Base-by-base conservation (phyloP, 148 eudicot species). In the Amaranthus cruentus region DNA sequence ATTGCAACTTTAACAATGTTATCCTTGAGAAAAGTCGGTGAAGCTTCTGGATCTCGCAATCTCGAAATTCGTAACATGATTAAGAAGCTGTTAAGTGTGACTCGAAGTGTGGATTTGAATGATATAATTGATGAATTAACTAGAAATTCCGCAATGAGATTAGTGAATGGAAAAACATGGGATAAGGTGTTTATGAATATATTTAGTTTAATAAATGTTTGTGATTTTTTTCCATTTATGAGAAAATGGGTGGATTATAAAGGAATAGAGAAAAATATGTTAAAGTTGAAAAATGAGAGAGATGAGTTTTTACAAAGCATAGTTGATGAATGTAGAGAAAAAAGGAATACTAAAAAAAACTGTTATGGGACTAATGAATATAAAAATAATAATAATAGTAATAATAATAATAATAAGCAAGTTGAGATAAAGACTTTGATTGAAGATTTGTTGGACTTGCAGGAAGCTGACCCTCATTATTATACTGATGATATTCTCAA, bases 161-260 rank as follows among this genome's bases (percentile, higher is more conserved):
- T 74, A 52, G 62, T 80, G 38, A 73, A 75, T 46, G 90, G 90
- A 11, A 77, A 81, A 56, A 6, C 65, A 5, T 84, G 78, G 75
- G 75, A 57, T 49, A 71, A 21, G 3, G 53, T 72, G 14, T 18
- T 65, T 13, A 6, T 62, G 9, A 21, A 13, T 2, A 5, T 68
- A 38, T 2, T 72, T 0, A 10, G 5, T 3, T 2, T 78, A 4
- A 59, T 76, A 38, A 83, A 76, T 6, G 7, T 79, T n/a, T 79
- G 82, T 12, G 90, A 85, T 77, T 87, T 63, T 13, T 62, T 85
- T 10, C 90, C 88, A 21, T 14, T 81, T 48, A 66, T 87, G 81
- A 85, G 81, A 43, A 18, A 18, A 18, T 81, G 85, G 90, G 38
- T 87, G 62, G 88, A 80, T 11, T 83, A 70, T 58, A 81, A 77